Percentiles rank a stretch among this genome's conserved stretches.
These are phyloP conservation scores for Aspergillus fumigatiaffinis DNA, from an alignment of 2,329 filamentous ascomycete genomes.

Conservation along the genomic window DNA sequence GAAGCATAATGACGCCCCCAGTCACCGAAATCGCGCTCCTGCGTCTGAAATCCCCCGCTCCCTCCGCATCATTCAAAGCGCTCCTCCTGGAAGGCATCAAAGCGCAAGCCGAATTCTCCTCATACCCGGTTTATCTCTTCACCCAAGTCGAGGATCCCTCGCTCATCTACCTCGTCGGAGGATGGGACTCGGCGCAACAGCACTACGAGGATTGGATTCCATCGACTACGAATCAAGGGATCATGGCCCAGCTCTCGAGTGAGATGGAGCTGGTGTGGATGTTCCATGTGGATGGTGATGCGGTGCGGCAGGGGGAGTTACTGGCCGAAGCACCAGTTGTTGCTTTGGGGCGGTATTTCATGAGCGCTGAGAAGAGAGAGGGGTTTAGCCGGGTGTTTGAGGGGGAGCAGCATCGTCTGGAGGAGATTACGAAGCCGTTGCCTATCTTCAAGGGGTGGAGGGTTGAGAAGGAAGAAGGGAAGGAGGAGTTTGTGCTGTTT, in stretches of 20 bases:
- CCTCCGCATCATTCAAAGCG: conserved; percentile 21
- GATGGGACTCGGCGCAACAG: conserved; percentile 42
- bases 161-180: conserved; percentile 43
- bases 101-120: conserved; percentile 36
- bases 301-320: conserved; percentile 7
- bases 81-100: conserved; percentile 33
- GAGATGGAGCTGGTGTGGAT: conserved; percentile 42
- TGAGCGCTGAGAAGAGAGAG: conserved; percentile 17
- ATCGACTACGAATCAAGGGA: conserved; percentile 38
- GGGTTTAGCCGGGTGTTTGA: conserved; percentile 28
- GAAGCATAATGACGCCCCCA: neutral
- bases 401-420: conserved; percentile 21
- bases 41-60: conserved; percentile 25
- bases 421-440: conserved; percentile 24
- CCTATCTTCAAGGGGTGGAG: conserved; percentile 37
- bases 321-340: conserved; percentile 28
- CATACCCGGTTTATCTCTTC: conserved; percentile 36
- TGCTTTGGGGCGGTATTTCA: conserved; percentile 33
- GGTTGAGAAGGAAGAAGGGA: conserved; percentile 31
- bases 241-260: conserved; percentile 35
- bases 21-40: conserved; percentile 47
- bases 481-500: conserved; percentile 43
- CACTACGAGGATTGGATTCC: conserved; percentile 44
- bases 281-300: conserved; percentile 40
- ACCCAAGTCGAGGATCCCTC: conserved; percentile 44